phyloP scores from a whole-genome alignment of 192 early-diverging fungal species.

The Obelidium mucronatum region DNA sequence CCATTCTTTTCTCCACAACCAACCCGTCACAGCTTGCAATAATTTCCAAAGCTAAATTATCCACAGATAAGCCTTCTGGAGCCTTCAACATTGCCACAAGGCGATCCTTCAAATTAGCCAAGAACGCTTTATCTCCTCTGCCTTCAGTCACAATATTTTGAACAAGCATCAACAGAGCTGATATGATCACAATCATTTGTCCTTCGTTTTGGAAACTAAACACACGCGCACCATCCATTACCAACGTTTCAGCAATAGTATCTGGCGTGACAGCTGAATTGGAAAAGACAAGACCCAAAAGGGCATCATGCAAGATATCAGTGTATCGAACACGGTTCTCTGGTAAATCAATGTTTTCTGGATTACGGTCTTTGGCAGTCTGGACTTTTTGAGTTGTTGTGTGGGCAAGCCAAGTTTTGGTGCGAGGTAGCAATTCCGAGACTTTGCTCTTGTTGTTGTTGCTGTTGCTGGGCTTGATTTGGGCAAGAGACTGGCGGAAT shows the following conservation, averaged over 20 bases:
- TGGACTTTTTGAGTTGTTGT: constrained; percentile 42
- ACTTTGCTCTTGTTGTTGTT: not conserved
- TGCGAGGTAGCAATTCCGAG: constrained; percentile 57
- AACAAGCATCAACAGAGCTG: constrained; percentile 74
- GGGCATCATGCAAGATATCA: constrained; percentile 61
- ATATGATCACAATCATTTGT: constrained; percentile 70
- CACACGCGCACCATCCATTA: constrained; percentile 71
- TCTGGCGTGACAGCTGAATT: constrained; percentile 41
- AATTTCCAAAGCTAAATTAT: constrained; percentile 42
- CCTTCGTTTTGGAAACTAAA: constrained; percentile 74
- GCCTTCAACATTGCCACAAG: constrained; percentile 41
- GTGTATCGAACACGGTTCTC: constrained; percentile 55
- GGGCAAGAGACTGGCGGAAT: constrained; percentile 64
- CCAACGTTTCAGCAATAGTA: constrained; percentile 72
- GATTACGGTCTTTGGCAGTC: constrained; percentile 58
- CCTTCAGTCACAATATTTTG: constrained; percentile 65
- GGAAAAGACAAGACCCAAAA: constrained; percentile 58
- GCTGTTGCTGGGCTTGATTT: not conserved
- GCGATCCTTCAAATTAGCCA: constrained; percentile 41
- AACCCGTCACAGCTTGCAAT: constrained; percentile 12
- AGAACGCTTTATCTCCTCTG: constrained; percentile 37
- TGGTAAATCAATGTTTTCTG: constrained; percentile 54
- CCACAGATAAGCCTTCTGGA: constrained; percentile 37
- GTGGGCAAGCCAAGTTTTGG: constrained; percentile 66
- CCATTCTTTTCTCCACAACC: constrained; percentile 16